Percentiles rank a stretch among this genome's conserved stretches.
Evolutionary conservation across 192 early-diverging fungal species (phyloP).

Genomic region (Coemansia erecta): DNA sequence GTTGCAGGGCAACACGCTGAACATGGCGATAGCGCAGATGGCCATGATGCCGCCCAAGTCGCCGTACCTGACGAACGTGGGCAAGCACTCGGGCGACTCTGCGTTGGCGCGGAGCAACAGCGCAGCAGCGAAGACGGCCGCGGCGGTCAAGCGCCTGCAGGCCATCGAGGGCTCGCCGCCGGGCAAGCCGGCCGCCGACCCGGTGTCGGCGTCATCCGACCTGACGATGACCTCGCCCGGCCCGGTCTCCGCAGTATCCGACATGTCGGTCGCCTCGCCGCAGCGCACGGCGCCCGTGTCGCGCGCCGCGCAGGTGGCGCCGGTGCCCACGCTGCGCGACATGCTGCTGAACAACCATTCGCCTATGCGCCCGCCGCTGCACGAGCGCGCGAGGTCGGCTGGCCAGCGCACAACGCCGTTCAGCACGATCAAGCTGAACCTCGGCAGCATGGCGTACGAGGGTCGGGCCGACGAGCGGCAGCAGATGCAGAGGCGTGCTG

Average conservation of each 20-base stretch:
- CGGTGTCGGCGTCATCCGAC: constrained; percentile 4
- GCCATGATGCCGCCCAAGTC: constrained; percentile 46
- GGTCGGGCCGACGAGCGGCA: constrained; percentile 1
- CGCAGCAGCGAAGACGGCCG: constrained; percentile 44
- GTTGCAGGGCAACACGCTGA: constrained; percentile 28
- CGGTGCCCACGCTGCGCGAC: constrained; percentile 43
- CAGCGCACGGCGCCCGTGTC: constrained; percentile 4
- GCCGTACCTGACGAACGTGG: constrained; percentile 38
- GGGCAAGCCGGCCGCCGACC: not conserved
- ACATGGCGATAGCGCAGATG: constrained; percentile 48
- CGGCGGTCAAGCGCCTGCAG: constrained; percentile 41
- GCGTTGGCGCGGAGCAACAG: constrained; percentile 39
- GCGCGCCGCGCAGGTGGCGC: constrained; percentile 13
- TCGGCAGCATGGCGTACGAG: not conserved
- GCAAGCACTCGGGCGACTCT: constrained; percentile 1
- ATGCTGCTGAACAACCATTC: constrained; percentile 33
- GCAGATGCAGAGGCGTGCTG: not conserved
- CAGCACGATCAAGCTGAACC: not conserved
- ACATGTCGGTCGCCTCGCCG: constrained; percentile 10
- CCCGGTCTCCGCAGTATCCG: constrained; percentile 2
- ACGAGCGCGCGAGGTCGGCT: constrained; percentile 12
- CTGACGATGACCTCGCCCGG: constrained; percentile 23
- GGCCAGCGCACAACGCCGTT: constrained; percentile 3
- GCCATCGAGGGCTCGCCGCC: constrained; percentile 20
- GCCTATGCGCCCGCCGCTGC: constrained; percentile 12